Evolutionary conservation across 169 alveolate genomes (phyloP).

Genomic region (Plasmodium vinckei): DNA sequence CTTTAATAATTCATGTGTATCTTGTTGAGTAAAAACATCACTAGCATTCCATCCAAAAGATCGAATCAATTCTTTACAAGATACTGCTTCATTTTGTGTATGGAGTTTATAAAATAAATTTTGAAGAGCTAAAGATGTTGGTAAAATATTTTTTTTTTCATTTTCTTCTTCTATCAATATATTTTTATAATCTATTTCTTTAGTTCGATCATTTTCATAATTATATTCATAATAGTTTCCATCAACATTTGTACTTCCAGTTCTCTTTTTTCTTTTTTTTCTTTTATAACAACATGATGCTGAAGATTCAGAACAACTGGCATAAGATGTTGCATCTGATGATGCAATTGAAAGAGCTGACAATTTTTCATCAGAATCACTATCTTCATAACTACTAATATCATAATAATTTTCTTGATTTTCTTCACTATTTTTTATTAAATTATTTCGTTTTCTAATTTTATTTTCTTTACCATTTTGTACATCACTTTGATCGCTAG

Average conservation of each 20-base stretch:
- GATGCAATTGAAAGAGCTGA: slow-evolving; percentile 63
- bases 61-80: slow-evolving; percentile 91
- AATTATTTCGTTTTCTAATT: not conserved
- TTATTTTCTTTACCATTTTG: not conserved
- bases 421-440: slow-evolving; percentile 1
- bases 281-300: slow-evolving; percentile 41
- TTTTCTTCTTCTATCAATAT: slow-evolving; percentile 86
- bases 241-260: too few relatives aligned
- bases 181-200: slow-evolving; percentile 83
- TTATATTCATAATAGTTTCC: not conserved
- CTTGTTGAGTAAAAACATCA: slow-evolving; percentile 97
- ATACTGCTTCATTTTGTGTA: slow-evolving; percentile 92
- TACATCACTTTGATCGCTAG: not conserved
- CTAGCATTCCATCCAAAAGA: slow-evolving; percentile 97
- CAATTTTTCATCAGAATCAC: slow-evolving; percentile 50
- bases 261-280: slow-evolving; percentile 20
- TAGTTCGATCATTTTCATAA: slow-evolving; percentile 44
- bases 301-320: slow-evolving; percentile 34
- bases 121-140: slow-evolving; percentile 91
- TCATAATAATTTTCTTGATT: slow-evolving; percentile 22
- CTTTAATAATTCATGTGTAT: slow-evolving; percentile 96
- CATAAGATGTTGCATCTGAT: slow-evolving; percentile 63
- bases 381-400: slow-evolving; percentile 6
- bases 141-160: slow-evolving; percentile 87
- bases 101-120: slow-evolving; percentile 94